Base-by-base conservation (phyloP, 352 stramenopile species). In the Peronospora tabacina region DNA sequence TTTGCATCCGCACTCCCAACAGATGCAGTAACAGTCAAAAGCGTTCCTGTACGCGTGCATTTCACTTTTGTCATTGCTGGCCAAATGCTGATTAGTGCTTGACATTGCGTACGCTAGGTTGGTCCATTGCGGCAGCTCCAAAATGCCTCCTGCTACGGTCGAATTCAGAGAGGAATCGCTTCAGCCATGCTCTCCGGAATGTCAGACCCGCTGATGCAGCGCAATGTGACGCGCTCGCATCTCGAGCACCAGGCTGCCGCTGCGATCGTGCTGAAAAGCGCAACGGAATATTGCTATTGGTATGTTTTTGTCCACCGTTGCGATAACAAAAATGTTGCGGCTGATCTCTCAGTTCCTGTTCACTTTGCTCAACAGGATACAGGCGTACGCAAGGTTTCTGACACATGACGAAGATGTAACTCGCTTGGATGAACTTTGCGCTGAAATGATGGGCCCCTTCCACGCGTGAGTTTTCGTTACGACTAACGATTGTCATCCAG, bases 361-460 rank as follows among this genome's bases (percentile, higher is more conserved):
- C 16, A 8, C 22, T 1, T 7, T 9, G 16, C 20, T 29, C 13
- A 30, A 55, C 43, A 93, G 82, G 82, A 61, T 90, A 34, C 72
- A 87, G 61, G 72, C 78, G 32, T 94, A 94, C 48, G 81, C 80
- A 16, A 78, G 70, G 43, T 91, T 91, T 47, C 58, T 94, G n/a
- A 68, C 79, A 3, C 52, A 80, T 17, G 83, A 94, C 34, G 83
- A 90, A 53, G 83, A 94, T 20, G 75, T 89, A 5, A 41, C 56
- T 47, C 75, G 80, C 8, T 60, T 94, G 26, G 79, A 92, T 45
- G 75, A 86, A 15, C 59, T 94, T 8, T 90, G 80, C 33, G 66
- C 71, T 28, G 83, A 90, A 48, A 68, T 94, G 50, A 75, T 90
- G 46, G 83, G 83, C 4, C 80, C 80, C 0, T 85, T 87, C 40